Base-by-base conservation (phyloP, 2,329 filamentous ascomycete species). In the Cercospora canescens region DNA sequence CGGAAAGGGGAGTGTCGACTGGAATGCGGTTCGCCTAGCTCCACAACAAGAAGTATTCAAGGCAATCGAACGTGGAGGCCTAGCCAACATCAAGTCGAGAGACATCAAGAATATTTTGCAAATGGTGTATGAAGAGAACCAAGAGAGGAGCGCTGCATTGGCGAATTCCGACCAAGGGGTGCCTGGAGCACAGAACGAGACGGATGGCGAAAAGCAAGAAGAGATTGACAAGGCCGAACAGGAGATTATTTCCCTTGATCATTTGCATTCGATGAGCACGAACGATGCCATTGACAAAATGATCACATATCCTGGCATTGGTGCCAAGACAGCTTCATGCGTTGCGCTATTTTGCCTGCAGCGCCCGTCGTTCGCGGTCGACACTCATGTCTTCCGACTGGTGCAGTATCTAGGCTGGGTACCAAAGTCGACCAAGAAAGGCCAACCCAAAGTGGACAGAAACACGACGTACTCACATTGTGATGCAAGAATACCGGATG, bases 71-170 rank as follows among this genome's bases (percentile, higher is more conserved):
- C 79, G 81, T 7, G 91, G 91, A 9, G 93, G 93, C 0, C 81
- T 94, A 2, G 89, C 88, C 2, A 84, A 86, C n/a, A 82, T 83
- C 16, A 95, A 94, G 78, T 89, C 87, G 66, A 88, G 85, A 60
- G 83, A 89, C 70, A 92, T 96, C 73, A 93, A 94, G 76, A 79
- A 80, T 16, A 92, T 92, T 37, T 81, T 96, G 8, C 86, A 92
- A 60, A 87, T 88, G 77, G 89, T 93, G 0, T 88, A 90, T 73
- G 81, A 87, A 52, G 88, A 92, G 70, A 92, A 92, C 39, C 82
- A 86, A 70, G 78, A 80, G n/a, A 84, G 87, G 11, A 83, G 81
- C 21, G 78, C 84, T 21, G 83, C 82, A 0, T 81, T 88, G 24
- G 80, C 81, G 54, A 80, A 80, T 14, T 75, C 76, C 1, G 62